Percentiles rank a stretch among this genome's conserved stretches.
Evolutionary conservation across 495 filamentous ascomycete genomes (phyloP).

Genomic region (Lasiosphaeria miniovina): DNA sequence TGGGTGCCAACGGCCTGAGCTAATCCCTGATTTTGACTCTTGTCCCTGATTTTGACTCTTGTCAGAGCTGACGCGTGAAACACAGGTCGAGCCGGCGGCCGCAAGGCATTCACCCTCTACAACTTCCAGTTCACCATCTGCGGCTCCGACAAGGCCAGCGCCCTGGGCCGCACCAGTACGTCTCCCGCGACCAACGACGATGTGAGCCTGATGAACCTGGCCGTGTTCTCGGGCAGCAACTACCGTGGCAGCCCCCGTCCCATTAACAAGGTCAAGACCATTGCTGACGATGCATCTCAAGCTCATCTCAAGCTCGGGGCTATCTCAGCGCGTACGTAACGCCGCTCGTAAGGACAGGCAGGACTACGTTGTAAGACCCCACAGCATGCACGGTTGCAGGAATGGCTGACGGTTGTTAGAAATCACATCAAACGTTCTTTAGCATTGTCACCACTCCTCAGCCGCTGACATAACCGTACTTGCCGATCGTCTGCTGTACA

Average conservation of each 20-base stretch:
- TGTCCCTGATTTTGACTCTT: not conserved
- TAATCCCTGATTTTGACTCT: not conserved
- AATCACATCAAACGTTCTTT: too few species aligned
- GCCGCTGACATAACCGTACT: too few species aligned
- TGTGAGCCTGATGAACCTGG: conserved; percentile 41
- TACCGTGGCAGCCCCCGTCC: conserved; percentile 35
- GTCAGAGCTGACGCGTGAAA: not conserved
- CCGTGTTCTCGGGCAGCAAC: conserved; percentile 53
- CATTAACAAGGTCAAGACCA: conserved; percentile 16
- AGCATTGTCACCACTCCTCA: too few species aligned
- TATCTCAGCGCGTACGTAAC: conserved; percentile 64
- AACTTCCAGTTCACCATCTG: conserved; percentile 53
- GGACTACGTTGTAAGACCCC: conserved; percentile 49
- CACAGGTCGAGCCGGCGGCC: conserved; percentile 50
- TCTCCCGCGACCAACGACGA: conserved; percentile 38
- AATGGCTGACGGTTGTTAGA: too few species aligned
- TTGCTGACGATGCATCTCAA: conserved; percentile 6
- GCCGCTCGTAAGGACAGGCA: conserved; percentile 61
- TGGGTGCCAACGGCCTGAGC: too few species aligned
- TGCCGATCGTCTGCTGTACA: too few species aligned
- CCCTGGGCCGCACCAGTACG: conserved; percentile 53
- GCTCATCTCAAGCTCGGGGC: conserved; percentile 44
- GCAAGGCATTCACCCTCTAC: conserved; percentile 56
- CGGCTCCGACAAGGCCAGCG: conserved; percentile 40
- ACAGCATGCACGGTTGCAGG: too few species aligned